Base-by-base conservation (phyloP, 2,329 filamentous ascomycete genomes). In the Oidium heveae region DNA sequence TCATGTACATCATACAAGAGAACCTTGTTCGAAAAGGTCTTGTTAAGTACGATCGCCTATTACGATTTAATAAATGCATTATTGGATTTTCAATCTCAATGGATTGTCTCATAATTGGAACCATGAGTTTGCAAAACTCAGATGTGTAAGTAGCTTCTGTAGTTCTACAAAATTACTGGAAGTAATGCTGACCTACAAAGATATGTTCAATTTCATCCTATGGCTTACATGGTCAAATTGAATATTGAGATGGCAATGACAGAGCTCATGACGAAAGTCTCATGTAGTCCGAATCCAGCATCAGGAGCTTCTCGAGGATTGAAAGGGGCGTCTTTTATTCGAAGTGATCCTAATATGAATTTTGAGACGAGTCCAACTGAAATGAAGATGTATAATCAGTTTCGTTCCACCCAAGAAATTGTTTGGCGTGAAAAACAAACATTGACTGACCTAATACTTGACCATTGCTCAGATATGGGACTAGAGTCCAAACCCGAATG, bases 211-310 rank as follows among this genome's bases (percentile, higher is more conserved):
- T 68, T 69, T 60, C 67, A 69, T 54, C 67, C 68, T 0, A 63
- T 70, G 10, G 65, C 65, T 7, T 70, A 70, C 60, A 67, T 69
- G 51, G 66, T 70, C 50, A 69, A 67, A 56, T 66, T 70, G 54
- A 69, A 70, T 58, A 70, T 70, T 55, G 68, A 70, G 60, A 67
- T 70, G 66, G 64, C 64, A 56, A 70, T 70, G 67, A 67, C 68
- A 7, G 65, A 66, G 1, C 63, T 70, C 6, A 68, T 70, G 55
- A 65, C 65, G 24, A 59, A 57, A 53, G 56, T 62, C 5, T 56
- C 60, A 4, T 46, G 53, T 15, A 54, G 44, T 39, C 39, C 39
- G 18, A 54, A 55, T 16, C 52, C 52, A 13, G 41, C 52, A 43
- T 41, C 52, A 24, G 18, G 34, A 24, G 13, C 20, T 24, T 36